Evolutionary conservation across 306 rosid genomes (phyloP).

Genomic region (Inga oerstediana): DNA sequence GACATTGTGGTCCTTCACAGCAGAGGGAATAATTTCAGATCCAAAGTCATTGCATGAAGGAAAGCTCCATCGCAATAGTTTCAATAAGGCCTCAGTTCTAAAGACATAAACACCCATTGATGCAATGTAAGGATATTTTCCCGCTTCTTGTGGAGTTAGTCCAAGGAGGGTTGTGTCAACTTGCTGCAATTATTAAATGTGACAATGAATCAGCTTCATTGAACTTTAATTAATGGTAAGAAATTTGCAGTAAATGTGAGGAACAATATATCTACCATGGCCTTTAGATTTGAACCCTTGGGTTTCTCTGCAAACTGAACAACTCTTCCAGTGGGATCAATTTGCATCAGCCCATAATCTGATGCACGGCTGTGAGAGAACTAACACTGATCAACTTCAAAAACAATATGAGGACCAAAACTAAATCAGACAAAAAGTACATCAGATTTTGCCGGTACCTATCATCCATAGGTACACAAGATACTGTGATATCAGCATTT

Average conservation of each 20-base stretch:
- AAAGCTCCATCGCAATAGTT: constrained; percentile 64
- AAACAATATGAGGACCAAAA: constrained; percentile 13
- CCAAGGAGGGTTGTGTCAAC: constrained; percentile 88
- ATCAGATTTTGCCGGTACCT: constrained; percentile 42
- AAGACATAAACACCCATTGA: constrained; percentile 99
- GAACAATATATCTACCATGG: constrained; percentile 65
- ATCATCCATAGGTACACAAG: constrained; percentile 85
- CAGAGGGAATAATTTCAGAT: constrained; percentile 93
- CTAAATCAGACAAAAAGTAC: background rate
- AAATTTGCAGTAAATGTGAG: constrained; percentile 3
- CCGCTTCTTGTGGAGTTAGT: constrained; percentile 71
- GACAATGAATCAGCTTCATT: constrained; percentile 26
- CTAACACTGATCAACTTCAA: constrained; percentile 32
- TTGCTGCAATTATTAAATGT: constrained; percentile 56
- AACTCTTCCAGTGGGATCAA: constrained; percentile 67
- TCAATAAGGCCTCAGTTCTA: constrained; percentile 75
- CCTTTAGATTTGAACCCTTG: constrained; percentile 79
- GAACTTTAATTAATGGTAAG: background rate
- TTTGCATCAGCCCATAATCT: constrained; percentile 91
- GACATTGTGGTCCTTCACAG: constrained; percentile 82
- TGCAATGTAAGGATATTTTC: constrained; percentile 72
- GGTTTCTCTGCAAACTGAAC: constrained; percentile 92
- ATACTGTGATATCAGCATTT: constrained; percentile 84
- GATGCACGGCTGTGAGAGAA: constrained; percentile 78
- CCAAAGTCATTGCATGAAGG: constrained; percentile 90